Base-by-base conservation (phyloP, 768 basidiomycete species). In the Gautieria morchelliformis region DNA sequence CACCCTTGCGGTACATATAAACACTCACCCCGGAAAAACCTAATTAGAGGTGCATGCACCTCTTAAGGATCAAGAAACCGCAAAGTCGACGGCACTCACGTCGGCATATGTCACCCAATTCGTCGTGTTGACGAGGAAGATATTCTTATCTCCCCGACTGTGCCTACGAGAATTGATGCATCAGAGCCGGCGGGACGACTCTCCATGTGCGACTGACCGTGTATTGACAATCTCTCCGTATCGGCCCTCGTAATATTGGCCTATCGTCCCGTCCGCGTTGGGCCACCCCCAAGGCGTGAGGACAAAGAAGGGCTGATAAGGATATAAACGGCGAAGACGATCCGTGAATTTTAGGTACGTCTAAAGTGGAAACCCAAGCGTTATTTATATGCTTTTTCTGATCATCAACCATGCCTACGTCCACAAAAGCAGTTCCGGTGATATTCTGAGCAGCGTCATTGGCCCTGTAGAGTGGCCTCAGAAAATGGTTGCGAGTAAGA, bases 271-370 rank as follows among this genome's bases (percentile, higher is more conserved):
- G 54, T 78, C 78, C 1, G 78, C 66, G 58, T 66, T 74, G 1
- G 80, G 79, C 80, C 80, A 82, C 14, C 79, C 79, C 79, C 79
- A 81, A 1, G 80, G 78, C 5, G 79, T 80, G 64, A 82, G 75
- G 3, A 81, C 69, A 59, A 81, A 79, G 53, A 82, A 74, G 0
- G 76, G 78, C 59, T 79, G 74, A 9, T 53, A 52, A 17, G 63
- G 69, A 62, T 79, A 78, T 37, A 78, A 64, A 10, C 64, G 68
- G 6, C 80, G 74, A 4, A 82, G 66, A 20, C 71, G 72, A 15
- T 65, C 62, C 20, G 81, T 56, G 68, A 82, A 81, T 22, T 67
- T 66, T 1, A 72, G 63, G 65, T 80, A 82, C 1, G 76, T 77
- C 78, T 79, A 52, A 5, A 33, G 19, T 22, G 24, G 27, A 39